Base-by-base conservation (phyloP, 441 rosid species). In the Pelargonium australe region DNA sequence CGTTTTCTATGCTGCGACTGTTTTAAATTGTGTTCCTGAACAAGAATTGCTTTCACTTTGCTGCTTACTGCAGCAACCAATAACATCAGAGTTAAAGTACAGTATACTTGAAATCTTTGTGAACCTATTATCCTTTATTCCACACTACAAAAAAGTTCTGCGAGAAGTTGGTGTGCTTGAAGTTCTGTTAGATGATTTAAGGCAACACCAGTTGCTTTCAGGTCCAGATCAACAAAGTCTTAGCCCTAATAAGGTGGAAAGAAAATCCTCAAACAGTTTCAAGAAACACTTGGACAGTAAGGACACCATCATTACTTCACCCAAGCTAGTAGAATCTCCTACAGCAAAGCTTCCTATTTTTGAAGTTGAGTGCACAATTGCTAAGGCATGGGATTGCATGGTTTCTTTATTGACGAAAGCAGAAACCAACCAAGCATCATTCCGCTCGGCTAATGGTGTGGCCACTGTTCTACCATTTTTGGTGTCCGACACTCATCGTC, bases 1-100 rank as follows among this genome's bases (percentile, higher is more conserved):
- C 83, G 98, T 96, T 77, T 98, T 94, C 76, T 96, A 94, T 80
- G 99, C 99, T 66, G 99, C 94, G 71, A 96, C 99, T 63, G 99
- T 96, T 69, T 97, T 90, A 78, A 96, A 91, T 81, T 96, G 99
- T 76, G 86, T 96, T 73, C 99, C 99, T 43, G 99, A 96, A 84
- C 99, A 96, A 80, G 99, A 96, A 79, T 73, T 96, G 80, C 87
- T 96, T 78, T 94, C 99, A 41, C 92, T 96, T 63, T 94, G 99
- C 82, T 96, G 98, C 89, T 87, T 96, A 73, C 77, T 96, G 88
- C 99, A 96, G 86, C 99, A 94, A 75, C 89, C 92, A 68, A 90
- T 94, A 67, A 78, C 97, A 70, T 83, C 99, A 67, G 92, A 91
- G 63, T 75, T 96, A 74, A 96, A 96, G 92, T 89, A 89, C 77